Base-by-base conservation (phyloP, 1,139 yeast genomes). In the Tardiomyces digboiensis region DNA sequence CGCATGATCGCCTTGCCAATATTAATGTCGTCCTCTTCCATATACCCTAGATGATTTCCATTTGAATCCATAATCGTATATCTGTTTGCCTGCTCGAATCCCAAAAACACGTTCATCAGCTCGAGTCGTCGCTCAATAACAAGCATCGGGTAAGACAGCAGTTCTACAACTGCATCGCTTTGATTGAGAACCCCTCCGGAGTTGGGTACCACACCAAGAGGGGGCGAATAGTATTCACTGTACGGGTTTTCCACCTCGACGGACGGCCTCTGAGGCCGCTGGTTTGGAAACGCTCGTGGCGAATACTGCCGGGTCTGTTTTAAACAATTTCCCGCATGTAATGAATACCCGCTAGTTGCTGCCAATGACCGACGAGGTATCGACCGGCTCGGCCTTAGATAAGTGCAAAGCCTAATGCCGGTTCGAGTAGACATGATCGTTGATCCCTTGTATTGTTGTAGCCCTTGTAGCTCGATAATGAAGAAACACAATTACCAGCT, bases 121-220 rank as follows among this genome's bases (percentile, higher is more conserved):
- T 91, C 97, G 36, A 91, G 69, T 58, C 86, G 84, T 46, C 98
- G 73, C 59, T 89, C 96, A 43, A 91, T 77, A 1, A 89, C 88
- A 29, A 91, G 63, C 3, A 91, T 83, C 0, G 97, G 97, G 56
- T 85, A 87, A 39, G 73, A 71, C 38, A 87, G 63, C 13, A 85
- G 66, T 36, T 70, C 69, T 38, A 72, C 71, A 23, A 81, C 69
- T 0, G 81, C 78, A 56, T 81, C 86, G 18, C 71, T 62, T 1
- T 68, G 70, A 5, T 76, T 72, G 19, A 80, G 46, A 18, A 57
- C 46, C 1, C 61, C 62, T 1, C 60, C 59, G 3, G 51, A 10
- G 23, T 33, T 39, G 19, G 19, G 19, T 20, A 33, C 37, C 18
- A 10, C n/a, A 5, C 33, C 33, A 5, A 8, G 33, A 4, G 33